phyloP scores from a whole-genome alignment of 129 eudicot species.

The Lonicera japonica region DNA sequence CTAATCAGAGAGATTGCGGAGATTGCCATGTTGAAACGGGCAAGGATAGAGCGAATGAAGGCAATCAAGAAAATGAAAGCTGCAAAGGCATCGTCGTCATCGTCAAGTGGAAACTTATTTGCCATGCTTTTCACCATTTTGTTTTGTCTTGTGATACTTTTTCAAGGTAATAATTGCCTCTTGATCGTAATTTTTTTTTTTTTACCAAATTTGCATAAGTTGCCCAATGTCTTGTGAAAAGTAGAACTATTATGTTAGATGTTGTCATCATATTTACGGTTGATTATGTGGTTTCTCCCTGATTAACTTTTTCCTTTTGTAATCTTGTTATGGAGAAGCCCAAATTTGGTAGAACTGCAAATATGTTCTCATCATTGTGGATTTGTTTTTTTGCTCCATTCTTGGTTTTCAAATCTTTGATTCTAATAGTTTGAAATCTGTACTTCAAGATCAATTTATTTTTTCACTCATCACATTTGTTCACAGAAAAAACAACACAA shows the following conservation, averaged over 20 bases:
- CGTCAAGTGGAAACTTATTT: constrained; percentile 34
- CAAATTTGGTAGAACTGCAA: too few species aligned
- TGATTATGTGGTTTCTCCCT: too few species aligned
- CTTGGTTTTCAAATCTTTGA: background rate
- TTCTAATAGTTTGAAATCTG: too few species aligned
- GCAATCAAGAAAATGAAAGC: constrained; percentile 68
- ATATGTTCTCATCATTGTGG: background rate
- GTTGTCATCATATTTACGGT: too few species aligned
- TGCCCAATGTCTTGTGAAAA: too few species aligned
- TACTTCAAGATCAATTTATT: background rate
- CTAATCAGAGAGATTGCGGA: constrained; percentile 71
- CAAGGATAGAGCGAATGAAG: constrained; percentile 70
- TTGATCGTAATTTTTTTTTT: background rate
- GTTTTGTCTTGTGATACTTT: constrained; percentile 48
- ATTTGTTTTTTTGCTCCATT: background rate
- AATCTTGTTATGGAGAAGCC: too few species aligned
- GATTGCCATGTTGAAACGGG: constrained; percentile 67
- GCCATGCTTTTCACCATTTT: constrained; percentile 62
- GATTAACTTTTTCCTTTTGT: too few species aligned
- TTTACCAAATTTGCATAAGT: background rate
- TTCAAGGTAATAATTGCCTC: constrained; percentile 43
- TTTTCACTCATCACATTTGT: background rate
- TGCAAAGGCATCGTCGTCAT: constrained; percentile 39
- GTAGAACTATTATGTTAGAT: too few species aligned
- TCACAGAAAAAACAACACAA: background rate